Percentiles rank a stretch among this genome's conserved stretches.
Conservation (phyloP, 805 yeast genomes). For the Saccharomycopsis fibuligera region DNA sequence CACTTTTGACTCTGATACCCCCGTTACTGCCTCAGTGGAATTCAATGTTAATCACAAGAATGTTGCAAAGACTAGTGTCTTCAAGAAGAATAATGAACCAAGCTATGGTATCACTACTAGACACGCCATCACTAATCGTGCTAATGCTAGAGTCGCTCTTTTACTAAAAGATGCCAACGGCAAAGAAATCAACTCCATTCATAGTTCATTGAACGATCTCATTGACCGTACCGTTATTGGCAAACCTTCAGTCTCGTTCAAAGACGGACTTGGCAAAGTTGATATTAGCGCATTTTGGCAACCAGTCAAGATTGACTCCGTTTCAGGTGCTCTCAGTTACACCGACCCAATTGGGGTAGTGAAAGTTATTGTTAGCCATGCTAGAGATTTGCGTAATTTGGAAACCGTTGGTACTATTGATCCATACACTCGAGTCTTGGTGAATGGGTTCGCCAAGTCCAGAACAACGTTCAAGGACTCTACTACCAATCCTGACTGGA, state of each 20-base stretch:
- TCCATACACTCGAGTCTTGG: slow-evolving; percentile 77
- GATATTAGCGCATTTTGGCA: slow-evolving; percentile 73
- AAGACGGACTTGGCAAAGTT: slow-evolving; percentile 65
- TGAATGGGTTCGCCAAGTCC: slow-evolving; percentile 69
- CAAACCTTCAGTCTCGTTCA: slow-evolving; percentile 68
- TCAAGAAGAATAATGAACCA: slow-evolving; percentile 59
- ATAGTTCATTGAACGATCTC: slow-evolving; percentile 55
- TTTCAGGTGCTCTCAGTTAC: slow-evolving; percentile 70
- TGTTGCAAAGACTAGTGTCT: slow-evolving; percentile 48
- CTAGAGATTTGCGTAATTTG: slow-evolving; percentile 70
- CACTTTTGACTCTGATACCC: slow-evolving; percentile 31
- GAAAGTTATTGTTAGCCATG: slow-evolving; percentile 64
- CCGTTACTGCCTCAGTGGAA: slow-evolving; percentile 63
- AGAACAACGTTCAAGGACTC: slow-evolving; percentile 68
- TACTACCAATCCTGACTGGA: slow-evolving; percentile 76
- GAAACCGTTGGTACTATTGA: slow-evolving; percentile 88
- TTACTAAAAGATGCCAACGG: slow-evolving; percentile 58
- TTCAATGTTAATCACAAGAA: slow-evolving; percentile 57
- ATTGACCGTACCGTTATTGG: slow-evolving; percentile 75
- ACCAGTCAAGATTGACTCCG: slow-evolving; percentile 69
- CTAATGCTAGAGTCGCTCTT: slow-evolving; percentile 61
- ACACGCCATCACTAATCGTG: slow-evolving; percentile 64
- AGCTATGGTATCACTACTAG: slow-evolving; percentile 59
- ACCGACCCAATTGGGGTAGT: slow-evolving; percentile 93
- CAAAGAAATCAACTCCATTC: slow-evolving; percentile 51